These are phyloP conservation scores for Macaranga tanarius DNA, from an alignment of 441 rosid genomes.

Conservation along the genomic window DNA sequence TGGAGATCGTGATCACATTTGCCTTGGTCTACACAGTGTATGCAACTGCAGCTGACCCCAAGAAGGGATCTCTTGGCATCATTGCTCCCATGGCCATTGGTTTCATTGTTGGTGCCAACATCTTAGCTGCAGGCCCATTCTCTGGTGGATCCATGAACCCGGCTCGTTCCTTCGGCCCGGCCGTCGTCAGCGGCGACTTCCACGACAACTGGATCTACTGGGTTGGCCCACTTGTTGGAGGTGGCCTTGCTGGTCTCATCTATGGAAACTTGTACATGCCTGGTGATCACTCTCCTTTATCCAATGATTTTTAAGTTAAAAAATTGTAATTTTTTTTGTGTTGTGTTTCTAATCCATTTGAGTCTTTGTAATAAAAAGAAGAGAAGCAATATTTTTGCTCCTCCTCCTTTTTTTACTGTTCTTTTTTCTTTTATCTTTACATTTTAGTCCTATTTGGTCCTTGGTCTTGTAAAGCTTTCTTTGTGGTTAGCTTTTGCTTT, in stretches of 20 bases:
- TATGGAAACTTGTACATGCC: conserved; percentile 62
- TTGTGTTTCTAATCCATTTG: neutral
- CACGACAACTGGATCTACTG: conserved; percentile 88
- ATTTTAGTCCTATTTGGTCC: neutral
- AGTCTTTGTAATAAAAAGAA: conserved; percentile 28
- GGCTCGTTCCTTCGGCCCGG: conserved; percentile 97
- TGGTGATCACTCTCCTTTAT: conserved; percentile 51
- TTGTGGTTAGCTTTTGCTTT: conserved; percentile 8
- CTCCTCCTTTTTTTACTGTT: conserved; percentile 11
- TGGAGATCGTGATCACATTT: conserved; percentile 87
- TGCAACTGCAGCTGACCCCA: conserved; percentile 94
- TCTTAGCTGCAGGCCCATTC: conserved; percentile 91
- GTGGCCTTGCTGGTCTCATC: conserved; percentile 77
- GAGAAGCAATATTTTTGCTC: conserved; percentile 10
- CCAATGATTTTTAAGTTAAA: conserved; percentile 37
- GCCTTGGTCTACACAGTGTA: conserved; percentile 88
- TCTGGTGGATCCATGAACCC: conserved; percentile 99
- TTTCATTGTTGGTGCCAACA: conserved; percentile 92
- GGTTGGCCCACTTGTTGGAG: conserved; percentile 91
- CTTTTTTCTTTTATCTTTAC: neutral
- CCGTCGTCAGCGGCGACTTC: conserved; percentile 78
- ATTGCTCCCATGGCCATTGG: conserved; percentile 91
- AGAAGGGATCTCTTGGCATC: conserved; percentile 81
- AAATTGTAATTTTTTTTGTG: neutral
- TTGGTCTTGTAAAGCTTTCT: conserved; percentile 16